Evolutionary conservation across 768 basidiomycete genomes (phyloP).

Genomic region (Exsudoporus frostii): DNA sequence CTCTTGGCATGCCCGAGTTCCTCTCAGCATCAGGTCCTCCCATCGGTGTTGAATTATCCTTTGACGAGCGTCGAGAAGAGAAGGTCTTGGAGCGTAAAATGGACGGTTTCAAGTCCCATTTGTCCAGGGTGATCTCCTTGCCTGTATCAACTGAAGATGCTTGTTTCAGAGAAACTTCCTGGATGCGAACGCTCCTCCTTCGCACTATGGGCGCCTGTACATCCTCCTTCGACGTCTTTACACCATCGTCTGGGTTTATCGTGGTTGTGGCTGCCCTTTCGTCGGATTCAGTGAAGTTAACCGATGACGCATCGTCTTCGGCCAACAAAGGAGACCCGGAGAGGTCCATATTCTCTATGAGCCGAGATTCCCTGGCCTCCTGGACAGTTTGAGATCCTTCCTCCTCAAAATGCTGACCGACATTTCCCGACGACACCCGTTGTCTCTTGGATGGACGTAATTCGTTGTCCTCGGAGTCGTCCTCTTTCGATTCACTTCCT

Average conservation of each 20-base stretch:
- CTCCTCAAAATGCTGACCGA: background rate
- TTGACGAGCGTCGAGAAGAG: background rate
- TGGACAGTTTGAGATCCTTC: background rate
- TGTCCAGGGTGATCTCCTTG: background rate
- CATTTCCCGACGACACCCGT: conserved; percentile 2
- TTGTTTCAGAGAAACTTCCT: conserved; percentile 12
- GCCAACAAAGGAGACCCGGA: conserved; percentile 25
- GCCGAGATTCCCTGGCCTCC: conserved; percentile 12
- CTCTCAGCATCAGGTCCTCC: background rate
- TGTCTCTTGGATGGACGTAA: conserved; percentile 23
- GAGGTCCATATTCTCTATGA: conserved; percentile 27
- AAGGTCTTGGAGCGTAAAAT: conserved; percentile 12
- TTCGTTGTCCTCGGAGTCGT: conserved; percentile 5
- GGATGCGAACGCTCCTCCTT: conserved; percentile 26
- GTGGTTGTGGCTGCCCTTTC: background rate
- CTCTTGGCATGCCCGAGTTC: conserved; percentile 5
- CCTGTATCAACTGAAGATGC: conserved; percentile 1
- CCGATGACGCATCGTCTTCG: background rate
- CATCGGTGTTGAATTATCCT: background rate
- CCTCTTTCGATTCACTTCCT: conserved; percentile 9
- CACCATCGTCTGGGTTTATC: background rate
- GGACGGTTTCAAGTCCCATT: conserved; percentile 4
- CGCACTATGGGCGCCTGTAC: conserved; percentile 5
- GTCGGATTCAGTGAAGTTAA: background rate
- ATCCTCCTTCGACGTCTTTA: background rate